Conservation (phyloP, 768 basidiomycete genomes). For the Trichaptum fuscoviolaceum region DNA sequence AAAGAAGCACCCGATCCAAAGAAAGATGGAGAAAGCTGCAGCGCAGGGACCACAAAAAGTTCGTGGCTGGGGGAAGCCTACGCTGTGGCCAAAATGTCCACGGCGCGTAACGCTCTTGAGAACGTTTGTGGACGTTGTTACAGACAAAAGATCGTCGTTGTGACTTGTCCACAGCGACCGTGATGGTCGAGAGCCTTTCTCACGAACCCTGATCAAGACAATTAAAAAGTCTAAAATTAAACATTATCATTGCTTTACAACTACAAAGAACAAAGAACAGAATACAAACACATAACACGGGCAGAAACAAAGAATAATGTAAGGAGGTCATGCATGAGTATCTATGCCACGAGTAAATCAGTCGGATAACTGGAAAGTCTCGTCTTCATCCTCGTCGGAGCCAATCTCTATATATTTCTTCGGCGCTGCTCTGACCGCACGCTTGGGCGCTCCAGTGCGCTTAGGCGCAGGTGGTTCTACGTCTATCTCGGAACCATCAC, state of each 20-base stretch:
- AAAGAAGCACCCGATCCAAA: neutral
- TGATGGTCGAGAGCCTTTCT: neutral
- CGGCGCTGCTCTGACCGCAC: slow-evolving; percentile 41
- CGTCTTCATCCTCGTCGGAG: slow-evolving; percentile 45
- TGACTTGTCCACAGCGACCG: neutral
- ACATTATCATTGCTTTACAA: neutral
- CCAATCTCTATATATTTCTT: slow-evolving; percentile 63
- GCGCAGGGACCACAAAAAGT: neutral
- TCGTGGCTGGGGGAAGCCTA: neutral
- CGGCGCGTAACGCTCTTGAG: neutral
- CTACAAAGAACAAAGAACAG: neutral
- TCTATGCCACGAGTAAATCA: slow-evolving; percentile 7
- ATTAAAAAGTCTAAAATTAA: neutral
- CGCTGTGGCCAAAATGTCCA: neutral
- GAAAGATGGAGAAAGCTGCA: neutral
- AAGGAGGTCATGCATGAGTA: neutral
- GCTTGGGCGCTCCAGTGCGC: slow-evolving; percentile 37
- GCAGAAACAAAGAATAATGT: neutral
- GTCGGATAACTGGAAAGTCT: slow-evolving; percentile 10
- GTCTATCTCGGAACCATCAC: slow-evolving; percentile 15
- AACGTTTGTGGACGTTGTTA: neutral
- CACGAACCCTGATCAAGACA: neutral
- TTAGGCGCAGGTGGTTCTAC: slow-evolving; percentile 32
- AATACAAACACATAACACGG: neutral
- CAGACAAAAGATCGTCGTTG: slow-evolving; percentile 1